Evolutionary conservation across 768 basidiomycete species (phyloP).

Genomic region (Candolleomyces eurysporus): DNA sequence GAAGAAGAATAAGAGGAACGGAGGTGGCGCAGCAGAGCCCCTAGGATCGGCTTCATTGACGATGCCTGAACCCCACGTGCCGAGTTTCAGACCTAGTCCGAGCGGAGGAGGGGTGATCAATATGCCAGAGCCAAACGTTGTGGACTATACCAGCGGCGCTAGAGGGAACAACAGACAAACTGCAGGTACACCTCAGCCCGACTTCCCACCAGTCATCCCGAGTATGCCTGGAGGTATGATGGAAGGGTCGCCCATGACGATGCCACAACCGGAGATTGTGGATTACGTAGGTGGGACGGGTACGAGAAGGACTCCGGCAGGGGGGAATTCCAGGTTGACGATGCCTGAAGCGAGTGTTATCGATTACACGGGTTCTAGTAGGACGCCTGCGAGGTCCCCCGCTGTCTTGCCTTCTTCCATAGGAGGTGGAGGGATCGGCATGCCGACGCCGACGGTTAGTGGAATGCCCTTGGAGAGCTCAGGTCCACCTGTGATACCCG

Average conservation of each 20-base stretch:
- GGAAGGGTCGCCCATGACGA: not conserved
- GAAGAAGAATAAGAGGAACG: conserved; percentile 1
- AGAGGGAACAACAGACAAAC: not conserved
- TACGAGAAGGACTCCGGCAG: not conserved
- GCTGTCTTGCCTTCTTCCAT: not conserved
- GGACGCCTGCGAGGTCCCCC: not conserved
- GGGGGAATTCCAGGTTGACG: not conserved
- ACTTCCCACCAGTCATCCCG: conserved; percentile 1
- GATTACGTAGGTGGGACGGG: conserved; percentile 4
- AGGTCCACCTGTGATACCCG: conserved; percentile 1
- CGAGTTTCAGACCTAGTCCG: not conserved
- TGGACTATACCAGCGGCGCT: conserved; percentile 4
- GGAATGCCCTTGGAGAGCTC: not conserved
- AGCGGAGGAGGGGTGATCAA: not conserved
- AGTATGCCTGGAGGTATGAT: not conserved
- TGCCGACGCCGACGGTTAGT: not conserved
- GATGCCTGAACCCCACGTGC: conserved; percentile 8
- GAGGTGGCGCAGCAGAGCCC: not conserved
- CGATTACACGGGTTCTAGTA: conserved; percentile 1
- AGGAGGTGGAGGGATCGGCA: not conserved
- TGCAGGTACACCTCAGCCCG: conserved; percentile 1
- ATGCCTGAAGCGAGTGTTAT: conserved; percentile 8
- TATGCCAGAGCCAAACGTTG: conserved; percentile 9
- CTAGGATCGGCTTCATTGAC: not conserved
- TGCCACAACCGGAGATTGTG: conserved; percentile 8